phyloP scores from a whole-genome alignment of 768 basidiomycete species.

The Glaciozyma martinii region DNA sequence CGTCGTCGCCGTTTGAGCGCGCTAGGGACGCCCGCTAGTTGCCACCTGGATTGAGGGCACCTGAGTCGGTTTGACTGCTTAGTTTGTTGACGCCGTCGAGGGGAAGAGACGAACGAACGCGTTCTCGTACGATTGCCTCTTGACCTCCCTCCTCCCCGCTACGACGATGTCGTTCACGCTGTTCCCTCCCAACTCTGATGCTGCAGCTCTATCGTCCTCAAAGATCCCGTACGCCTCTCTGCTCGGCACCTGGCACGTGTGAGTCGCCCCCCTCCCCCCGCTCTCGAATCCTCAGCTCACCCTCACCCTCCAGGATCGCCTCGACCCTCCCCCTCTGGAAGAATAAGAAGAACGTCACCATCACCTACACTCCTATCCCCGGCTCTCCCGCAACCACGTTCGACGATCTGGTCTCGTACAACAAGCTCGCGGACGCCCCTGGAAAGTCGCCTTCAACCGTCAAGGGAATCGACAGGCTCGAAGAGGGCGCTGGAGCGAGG shows the following conservation, averaged over 20 bases:
- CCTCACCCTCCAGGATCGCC: not conserved
- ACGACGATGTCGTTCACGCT: too few species aligned
- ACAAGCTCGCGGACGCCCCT: constrained; percentile 32
- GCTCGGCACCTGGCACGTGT: constrained; percentile 12
- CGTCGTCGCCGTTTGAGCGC: too few species aligned
- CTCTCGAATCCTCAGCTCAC: not conserved
- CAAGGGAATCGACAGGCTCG: constrained; percentile 35
- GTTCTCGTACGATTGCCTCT: too few species aligned
- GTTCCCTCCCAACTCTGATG: too few species aligned
- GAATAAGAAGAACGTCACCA: constrained; percentile 44
- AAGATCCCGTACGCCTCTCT: constrained; percentile 7
- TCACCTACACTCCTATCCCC: constrained; percentile 39
- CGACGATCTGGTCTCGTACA: constrained; percentile 42
- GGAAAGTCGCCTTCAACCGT: constrained; percentile 37
- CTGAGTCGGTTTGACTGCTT: too few species aligned
- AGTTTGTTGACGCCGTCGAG: too few species aligned
- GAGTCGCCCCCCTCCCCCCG: not conserved
- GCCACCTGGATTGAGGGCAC: too few species aligned
- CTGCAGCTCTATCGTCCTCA: too few species aligned
- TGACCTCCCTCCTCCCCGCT: too few species aligned
- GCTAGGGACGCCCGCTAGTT: too few species aligned
- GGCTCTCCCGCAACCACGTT: constrained; percentile 33
- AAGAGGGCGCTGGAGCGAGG: constrained; percentile 7
- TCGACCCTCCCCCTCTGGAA: constrained; percentile 46
- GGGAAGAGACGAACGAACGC: too few species aligned